Conservation (phyloP, 2,329 filamentous ascomycete genomes). For the Emergomyces pasteurianus region DNA sequence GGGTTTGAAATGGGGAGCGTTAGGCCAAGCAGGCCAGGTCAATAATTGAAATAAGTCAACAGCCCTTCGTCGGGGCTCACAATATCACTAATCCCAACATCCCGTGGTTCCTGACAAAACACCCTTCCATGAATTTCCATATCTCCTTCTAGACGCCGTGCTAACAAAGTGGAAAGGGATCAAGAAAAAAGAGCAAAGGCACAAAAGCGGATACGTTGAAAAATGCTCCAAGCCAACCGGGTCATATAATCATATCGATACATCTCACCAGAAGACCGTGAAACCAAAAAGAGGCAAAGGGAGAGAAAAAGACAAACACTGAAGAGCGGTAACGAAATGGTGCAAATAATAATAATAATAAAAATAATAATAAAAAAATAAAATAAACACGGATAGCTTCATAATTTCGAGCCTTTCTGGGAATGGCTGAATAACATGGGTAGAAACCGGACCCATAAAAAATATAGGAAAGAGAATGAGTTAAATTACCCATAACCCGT, state of each 20-base stretch:
- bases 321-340: not conserved
- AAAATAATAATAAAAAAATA: no score
- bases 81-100: not conserved
- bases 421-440: not conserved
- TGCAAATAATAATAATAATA: no score
- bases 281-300: not conserved
- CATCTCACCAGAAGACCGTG: not conserved
- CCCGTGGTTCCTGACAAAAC: constrained; percentile 1
- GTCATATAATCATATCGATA: constrained; percentile 3
- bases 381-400: not conserved
- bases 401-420: not conserved
- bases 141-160: not conserved
- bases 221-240: constrained; percentile 1
- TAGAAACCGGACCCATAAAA: not conserved
- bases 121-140: not conserved
- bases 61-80: not conserved
- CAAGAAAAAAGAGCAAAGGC: not conserved
- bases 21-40: not conserved
- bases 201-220: not conserved
- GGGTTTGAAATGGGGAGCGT: not conserved
- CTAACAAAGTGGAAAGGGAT: not conserved
- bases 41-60: not conserved
- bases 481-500: not conserved
- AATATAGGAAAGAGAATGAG: not conserved
- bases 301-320: not conserved